These are phyloP conservation scores for Blastobotrys raffinosifermentans DNA, from an alignment of 1,139 yeast species.

Conservation along the genomic window DNA sequence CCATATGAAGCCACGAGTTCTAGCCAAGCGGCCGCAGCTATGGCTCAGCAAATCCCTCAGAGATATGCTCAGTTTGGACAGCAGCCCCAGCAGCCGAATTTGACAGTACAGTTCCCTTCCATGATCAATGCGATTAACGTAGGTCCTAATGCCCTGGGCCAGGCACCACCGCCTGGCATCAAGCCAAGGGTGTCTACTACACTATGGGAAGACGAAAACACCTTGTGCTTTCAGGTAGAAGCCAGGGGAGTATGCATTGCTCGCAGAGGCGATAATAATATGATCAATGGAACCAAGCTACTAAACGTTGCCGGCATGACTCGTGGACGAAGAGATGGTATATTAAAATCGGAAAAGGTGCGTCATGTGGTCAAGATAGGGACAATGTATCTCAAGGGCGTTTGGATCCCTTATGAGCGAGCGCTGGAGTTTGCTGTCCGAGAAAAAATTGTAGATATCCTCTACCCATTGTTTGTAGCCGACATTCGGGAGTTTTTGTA, in stretches of 20 bases:
- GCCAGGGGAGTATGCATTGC: conserved; percentile 86
- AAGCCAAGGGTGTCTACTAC: conserved; percentile 86
- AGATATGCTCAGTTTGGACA: conserved; percentile 3
- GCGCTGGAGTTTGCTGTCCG: conserved; percentile 84
- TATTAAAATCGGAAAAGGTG: conserved; percentile 75
- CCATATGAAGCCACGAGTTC: too few relatives aligned
- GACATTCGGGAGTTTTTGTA: conserved; percentile 51
- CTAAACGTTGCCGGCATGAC: conserved; percentile 90
- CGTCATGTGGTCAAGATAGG: conserved; percentile 93
- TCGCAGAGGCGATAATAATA: conserved; percentile 81
- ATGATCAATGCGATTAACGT: conserved; percentile 24
- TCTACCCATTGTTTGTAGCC: conserved; percentile 81
- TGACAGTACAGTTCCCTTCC: conserved; percentile 31
- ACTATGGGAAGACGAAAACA: conserved; percentile 94
- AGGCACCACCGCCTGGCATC: conserved; percentile 46
- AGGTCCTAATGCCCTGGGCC: conserved; percentile 32
- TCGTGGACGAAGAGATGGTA: conserved; percentile 89
- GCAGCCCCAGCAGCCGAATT: conserved; percentile 8
- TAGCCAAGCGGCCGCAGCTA: too few relatives aligned
- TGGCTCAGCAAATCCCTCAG: too few relatives aligned
- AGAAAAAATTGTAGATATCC: conserved; percentile 73
- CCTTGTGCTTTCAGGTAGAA: conserved; percentile 89
- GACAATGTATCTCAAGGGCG: conserved; percentile 93
- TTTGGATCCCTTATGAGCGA: conserved; percentile 93
- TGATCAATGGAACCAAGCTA: conserved; percentile 91